Evolutionary conservation across 768 basidiomycete genomes (phyloP), one percentile per base, ranked within the genome.

Genomic region (Mycena chlorophos): DNA sequence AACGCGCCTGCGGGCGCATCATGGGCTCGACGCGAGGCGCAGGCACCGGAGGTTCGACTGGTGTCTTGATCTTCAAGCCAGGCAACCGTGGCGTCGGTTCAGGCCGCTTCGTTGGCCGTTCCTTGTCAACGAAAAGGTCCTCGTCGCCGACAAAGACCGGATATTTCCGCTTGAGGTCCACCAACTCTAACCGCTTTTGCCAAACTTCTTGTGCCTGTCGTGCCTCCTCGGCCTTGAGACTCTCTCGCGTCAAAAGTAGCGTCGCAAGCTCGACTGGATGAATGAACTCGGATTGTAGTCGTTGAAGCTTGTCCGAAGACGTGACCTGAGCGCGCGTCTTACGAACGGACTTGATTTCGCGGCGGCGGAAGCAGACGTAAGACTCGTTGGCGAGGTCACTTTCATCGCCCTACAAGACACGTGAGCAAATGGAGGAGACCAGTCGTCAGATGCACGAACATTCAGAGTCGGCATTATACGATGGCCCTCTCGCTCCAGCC

Each of bases 321-420:
- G 90, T 88, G 12, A 87, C 87, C 66, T 98, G 95, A 2, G 94
- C 88, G 12, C 96, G 86, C 13, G 96, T 98, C 75, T 98, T 98
- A 57, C 97, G 86, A 39, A 92, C 83, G 4, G 91, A 86, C 70
- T 98, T 98, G 71, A 90, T 88, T 69, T 98, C 96, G 51, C 95
- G 87, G 53, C 95, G 82, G 38, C 97, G 86, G 81, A 99, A 99
- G 73, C 97, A 99, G 46, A 98, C 91, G 61, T 98, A 98, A 0
- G 97, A 95, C 63, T 96, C 94, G 52, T 92, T 93, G 60, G 82
- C 80, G 42, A 86, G 85, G 68, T 97, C 94, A 22, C 88, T 82
- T 72, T 98, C 95, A 69, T 98, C 95, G 63, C 84, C 87, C 89
- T 91, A 42, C 5, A 51, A 22, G n/a, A 29, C 57, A 13, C 20